Percentiles rank a stretch among this genome's conserved stretches.
Conservation (phyloP, 352 stramenopile genomes). For the Globisporangium barbulae region DNA sequence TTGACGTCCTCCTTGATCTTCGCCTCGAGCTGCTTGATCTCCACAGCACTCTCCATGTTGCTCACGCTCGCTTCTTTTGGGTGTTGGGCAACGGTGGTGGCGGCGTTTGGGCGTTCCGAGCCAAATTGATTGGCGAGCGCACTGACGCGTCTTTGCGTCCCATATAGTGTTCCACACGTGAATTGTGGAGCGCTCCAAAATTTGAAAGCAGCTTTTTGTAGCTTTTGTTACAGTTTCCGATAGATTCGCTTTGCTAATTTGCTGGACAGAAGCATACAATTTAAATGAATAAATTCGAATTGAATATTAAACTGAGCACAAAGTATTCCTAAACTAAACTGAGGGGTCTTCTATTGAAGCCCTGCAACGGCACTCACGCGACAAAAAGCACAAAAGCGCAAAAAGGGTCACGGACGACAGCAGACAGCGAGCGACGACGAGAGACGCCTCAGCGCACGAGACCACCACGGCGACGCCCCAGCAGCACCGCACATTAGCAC, state of each 20-base stretch:
- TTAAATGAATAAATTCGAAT: neutral
- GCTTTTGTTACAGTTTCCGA: neutral
- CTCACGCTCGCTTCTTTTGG: neutral
- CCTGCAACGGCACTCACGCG: neutral
- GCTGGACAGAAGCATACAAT: neutral
- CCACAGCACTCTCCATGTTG: constrained; percentile 51
- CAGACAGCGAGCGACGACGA: neutral
- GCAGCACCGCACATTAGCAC: neutral
- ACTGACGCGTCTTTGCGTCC: neutral
- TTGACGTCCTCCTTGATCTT: constrained; percentile 86
- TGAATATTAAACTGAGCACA: too few species aligned
- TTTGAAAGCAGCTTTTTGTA: neutral
- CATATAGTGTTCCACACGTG: constrained; percentile 1
- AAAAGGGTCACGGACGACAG: neutral
- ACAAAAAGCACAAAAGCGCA: constrained; percentile 2
- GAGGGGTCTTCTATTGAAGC: constrained; percentile 1
- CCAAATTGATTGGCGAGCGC: constrained; percentile 17
- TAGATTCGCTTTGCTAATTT: too few species aligned
- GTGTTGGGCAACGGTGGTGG: neutral
- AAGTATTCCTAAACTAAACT: too few species aligned
- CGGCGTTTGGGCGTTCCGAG: constrained; percentile 22
- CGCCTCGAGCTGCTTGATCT: constrained; percentile 85
- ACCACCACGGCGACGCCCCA: neutral
- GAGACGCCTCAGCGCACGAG: neutral
- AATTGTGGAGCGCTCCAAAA: neutral